These are phyloP conservation scores for Sicyos edulis DNA, from an alignment of 306 rosid species.

Conservation along the genomic window DNA sequence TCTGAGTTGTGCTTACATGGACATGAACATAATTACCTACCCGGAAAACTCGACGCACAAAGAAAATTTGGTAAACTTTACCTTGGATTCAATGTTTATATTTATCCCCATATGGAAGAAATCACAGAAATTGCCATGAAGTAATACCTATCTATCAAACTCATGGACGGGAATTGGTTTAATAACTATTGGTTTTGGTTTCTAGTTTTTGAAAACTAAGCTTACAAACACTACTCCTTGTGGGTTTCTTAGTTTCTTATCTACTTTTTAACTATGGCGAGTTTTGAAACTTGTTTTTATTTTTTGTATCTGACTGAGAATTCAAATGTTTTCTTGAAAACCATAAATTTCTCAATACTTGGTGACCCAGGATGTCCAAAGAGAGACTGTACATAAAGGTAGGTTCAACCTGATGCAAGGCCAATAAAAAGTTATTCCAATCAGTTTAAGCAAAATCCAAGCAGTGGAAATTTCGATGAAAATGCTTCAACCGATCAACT, in stretches of 20 bases:
- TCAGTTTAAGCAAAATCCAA: slow-evolving; percentile 1
- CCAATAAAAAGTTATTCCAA: background rate
- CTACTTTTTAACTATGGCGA: too few relatives aligned
- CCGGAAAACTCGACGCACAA: background rate
- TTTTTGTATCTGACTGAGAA: too few relatives aligned
- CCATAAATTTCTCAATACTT: background rate
- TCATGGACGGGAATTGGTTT: too few relatives aligned
- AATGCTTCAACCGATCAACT: background rate
- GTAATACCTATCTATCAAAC: too few relatives aligned
- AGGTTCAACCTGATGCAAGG: slow-evolving; percentile 3
- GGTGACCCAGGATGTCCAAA: background rate
- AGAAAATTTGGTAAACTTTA: background rate
- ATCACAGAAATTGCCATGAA: too few relatives aligned
- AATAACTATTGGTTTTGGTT: too few relatives aligned
- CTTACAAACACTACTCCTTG: too few relatives aligned
- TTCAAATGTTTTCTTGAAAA: too few relatives aligned
- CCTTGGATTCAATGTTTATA: background rate
- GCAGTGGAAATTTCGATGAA: background rate
- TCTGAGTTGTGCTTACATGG: background rate
- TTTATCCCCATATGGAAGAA: too few relatives aligned
- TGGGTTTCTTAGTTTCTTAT: too few relatives aligned
- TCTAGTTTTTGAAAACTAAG: too few relatives aligned
- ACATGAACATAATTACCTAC: background rate
- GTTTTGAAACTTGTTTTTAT: too few relatives aligned
- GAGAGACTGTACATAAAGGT: background rate